Evolutionary conservation across 2,329 filamentous ascomycete species (phyloP).

Genomic region (Huntiella abstrusa): DNA sequence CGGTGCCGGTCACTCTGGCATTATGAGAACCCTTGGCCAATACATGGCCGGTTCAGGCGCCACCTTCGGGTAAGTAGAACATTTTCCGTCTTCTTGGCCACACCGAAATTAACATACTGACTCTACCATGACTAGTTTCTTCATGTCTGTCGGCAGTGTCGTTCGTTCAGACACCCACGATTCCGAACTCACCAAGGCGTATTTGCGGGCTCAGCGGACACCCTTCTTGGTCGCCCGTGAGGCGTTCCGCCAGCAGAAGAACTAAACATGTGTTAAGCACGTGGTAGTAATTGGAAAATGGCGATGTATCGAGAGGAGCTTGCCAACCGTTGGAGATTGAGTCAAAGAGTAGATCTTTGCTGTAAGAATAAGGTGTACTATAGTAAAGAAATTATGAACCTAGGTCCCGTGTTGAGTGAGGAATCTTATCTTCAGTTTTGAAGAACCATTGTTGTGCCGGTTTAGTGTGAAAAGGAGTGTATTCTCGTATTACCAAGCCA

Average conservation of each 20-base stretch:
- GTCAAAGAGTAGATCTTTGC: too few relatives aligned
- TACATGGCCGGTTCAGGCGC: conserved; percentile 92
- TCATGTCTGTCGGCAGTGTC: conserved; percentile 96
- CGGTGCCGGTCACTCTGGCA: conserved; percentile 79
- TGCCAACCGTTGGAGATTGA: too few relatives aligned
- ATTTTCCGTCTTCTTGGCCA: background rate
- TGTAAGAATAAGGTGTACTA: too few relatives aligned
- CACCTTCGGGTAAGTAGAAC: conserved; percentile 61
- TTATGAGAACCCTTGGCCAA: conserved; percentile 85
- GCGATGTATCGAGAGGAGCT: too few relatives aligned
- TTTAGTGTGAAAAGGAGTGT: too few relatives aligned
- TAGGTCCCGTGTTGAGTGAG: too few relatives aligned
- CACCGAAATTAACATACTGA: background rate
- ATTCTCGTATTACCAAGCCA: too few relatives aligned
- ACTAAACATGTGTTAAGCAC: too few relatives aligned
- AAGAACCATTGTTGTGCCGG: too few relatives aligned
- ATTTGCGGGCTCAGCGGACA: conserved; percentile 51
- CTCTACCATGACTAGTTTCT: conserved; percentile 41
- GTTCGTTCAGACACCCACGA: conserved; percentile 81
- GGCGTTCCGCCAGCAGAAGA: conserved; percentile 18
- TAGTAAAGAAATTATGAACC: too few relatives aligned
- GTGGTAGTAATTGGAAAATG: too few relatives aligned
- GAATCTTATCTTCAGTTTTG: too few relatives aligned
- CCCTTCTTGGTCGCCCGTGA: conserved; percentile 42
- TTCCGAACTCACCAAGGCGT: conserved; percentile 40